phyloP scores from a whole-genome alignment of 148 eudicot genomes.

The Rhododendron griersonianum region DNA sequence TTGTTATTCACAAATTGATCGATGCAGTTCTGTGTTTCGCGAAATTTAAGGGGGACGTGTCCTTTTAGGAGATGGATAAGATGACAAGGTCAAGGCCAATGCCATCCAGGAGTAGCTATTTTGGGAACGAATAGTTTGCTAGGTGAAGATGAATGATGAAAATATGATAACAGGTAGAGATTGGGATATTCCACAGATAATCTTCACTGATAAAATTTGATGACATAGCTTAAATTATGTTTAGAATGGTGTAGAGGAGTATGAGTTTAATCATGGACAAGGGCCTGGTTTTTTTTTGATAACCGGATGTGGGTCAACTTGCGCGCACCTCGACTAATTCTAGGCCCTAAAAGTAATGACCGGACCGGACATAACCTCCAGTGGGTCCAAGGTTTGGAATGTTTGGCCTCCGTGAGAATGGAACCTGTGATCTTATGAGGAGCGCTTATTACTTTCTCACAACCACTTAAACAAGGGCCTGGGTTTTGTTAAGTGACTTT shows the following conservation, averaged over 20 bases:
- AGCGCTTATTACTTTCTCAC: too few species aligned
- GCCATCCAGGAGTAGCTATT: neutral
- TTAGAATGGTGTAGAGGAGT: neutral
- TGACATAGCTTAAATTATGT: neutral
- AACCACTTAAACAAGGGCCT: too few species aligned
- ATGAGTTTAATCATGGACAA: too few species aligned
- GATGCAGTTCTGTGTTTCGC: neutral
- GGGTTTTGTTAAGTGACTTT: neutral
- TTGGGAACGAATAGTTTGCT: neutral
- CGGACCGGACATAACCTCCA: too few species aligned
- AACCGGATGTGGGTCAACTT: too few species aligned
- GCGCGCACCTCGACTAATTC: too few species aligned
- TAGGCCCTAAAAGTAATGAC: too few species aligned
- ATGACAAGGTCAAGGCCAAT: neutral
- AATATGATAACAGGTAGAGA: neutral
- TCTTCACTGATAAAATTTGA: neutral
- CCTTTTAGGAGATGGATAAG: neutral
- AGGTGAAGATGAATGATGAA: neutral
- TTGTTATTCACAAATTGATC: constrained; percentile 5
- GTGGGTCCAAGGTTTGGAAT: too few species aligned
- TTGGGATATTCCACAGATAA: neutral
- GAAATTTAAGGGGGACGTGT: neutral
- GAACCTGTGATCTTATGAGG: too few species aligned
- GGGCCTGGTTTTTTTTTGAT: too few species aligned
- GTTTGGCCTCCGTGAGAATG: too few species aligned